These are phyloP conservation scores for Anaeramoeba flamelloides DNA, from an alignment of 78 protist species.

Conservation along the genomic window DNA sequence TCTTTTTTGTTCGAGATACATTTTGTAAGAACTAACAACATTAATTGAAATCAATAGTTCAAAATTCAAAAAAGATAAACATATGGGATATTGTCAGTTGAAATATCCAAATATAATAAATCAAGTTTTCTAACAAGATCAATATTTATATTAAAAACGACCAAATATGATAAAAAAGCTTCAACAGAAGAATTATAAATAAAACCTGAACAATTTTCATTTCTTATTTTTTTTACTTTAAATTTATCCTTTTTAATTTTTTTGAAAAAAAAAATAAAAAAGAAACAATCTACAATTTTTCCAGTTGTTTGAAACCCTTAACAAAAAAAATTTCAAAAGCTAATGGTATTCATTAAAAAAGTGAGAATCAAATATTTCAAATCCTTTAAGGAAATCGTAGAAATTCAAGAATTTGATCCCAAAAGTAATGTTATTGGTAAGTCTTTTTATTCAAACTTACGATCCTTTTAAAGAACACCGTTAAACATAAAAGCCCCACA, in stretches of 20 bases:
- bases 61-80: no score
- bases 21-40: no score
- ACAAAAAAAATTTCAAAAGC: not conserved
- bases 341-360: conserved; percentile 6
- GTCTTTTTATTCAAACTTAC: not conserved
- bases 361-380: conserved; percentile 38
- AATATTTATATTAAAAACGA: no score
- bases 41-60: no score
- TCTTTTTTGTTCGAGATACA: no score
- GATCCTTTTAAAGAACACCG: conserved; percentile 45
- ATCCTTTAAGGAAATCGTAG: conserved; percentile 24
- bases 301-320: not conserved
- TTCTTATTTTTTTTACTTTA: not conserved
- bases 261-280: not conserved
- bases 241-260: not conserved
- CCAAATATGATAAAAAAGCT: no score
- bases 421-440: conserved; percentile 30
- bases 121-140: no score
- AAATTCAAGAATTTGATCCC: conserved; percentile 19
- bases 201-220: not conserved
- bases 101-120: no score
- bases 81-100: no score
- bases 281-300: not conserved
- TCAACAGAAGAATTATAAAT: no score
- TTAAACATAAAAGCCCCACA: conserved; percentile 42